These are phyloP conservation scores for Hirschioporus abietinus DNA, from an alignment of 768 basidiomycete genomes.

Conservation along the genomic window DNA sequence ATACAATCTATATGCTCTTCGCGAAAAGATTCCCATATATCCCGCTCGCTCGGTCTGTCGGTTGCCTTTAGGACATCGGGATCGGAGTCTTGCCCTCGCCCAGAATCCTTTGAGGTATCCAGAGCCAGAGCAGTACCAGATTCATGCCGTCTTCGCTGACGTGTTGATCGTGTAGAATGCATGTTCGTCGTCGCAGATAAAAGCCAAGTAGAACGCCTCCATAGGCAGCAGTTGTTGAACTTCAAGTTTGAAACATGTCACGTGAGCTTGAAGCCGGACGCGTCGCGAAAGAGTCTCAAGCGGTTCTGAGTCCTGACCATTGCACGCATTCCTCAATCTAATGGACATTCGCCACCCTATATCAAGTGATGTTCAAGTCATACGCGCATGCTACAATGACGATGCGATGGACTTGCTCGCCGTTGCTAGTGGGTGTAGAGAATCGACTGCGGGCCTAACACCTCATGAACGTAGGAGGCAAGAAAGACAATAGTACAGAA, in stretches of 20 bases:
- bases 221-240: too few relatives aligned
- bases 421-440: conserved; percentile 63
- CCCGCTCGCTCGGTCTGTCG: conserved; percentile 40
- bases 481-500: too few relatives aligned
- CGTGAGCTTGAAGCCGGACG: not conserved
- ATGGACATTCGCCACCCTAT: conserved; percentile 63
- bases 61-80: not conserved
- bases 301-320: too few relatives aligned
- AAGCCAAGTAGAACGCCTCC: not conserved
- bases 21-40: conserved; percentile 68
- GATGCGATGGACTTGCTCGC: conserved; percentile 68
- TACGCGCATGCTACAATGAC: conserved; percentile 58
- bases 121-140: not conserved
- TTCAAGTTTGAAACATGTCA: not conserved
- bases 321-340: not conserved
- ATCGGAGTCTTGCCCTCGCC: not conserved
- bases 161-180: conserved; percentile 11
- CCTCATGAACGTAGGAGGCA: too few relatives aligned
- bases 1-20: conserved; percentile 79
- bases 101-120: not conserved
- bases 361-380: conserved; percentile 52
- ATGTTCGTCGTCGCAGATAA: not conserved
- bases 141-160: not conserved
- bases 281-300: not conserved
- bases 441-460: too few relatives aligned